These are phyloP conservation scores for Hypoxylon sp. DNA, from an alignment of 2,329 filamentous ascomycete species.

Conservation along the genomic window DNA sequence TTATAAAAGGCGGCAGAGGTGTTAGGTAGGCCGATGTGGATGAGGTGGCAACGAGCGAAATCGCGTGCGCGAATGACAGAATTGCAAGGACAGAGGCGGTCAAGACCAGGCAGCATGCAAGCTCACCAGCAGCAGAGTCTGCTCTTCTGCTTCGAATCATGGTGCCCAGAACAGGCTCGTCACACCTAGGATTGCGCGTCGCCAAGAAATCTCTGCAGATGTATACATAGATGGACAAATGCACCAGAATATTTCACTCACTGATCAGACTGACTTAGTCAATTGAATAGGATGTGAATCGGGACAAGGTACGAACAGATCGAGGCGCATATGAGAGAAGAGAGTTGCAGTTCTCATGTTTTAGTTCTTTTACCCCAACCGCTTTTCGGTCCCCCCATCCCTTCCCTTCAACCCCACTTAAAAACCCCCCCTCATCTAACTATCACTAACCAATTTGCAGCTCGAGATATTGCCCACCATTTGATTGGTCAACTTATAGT, in stretches of 20 bases:
- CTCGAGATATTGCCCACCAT: slow-evolving; percentile 24
- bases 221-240: slow-evolving; percentile 35
- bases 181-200: slow-evolving; percentile 55
- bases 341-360: slow-evolving; percentile 10
- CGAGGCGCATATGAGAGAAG: slow-evolving; percentile 21
- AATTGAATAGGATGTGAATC: not conserved
- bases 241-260: slow-evolving; percentile 28
- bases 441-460: slow-evolving; percentile 28
- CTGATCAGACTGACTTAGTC: slow-evolving; percentile 28
- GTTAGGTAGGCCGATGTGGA: slow-evolving; percentile 16
- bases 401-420: slow-evolving; percentile 18
- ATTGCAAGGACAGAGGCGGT: slow-evolving; percentile 49
- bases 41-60: slow-evolving; percentile 45
- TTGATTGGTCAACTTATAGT: slow-evolving; percentile 37
- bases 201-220: slow-evolving; percentile 52
- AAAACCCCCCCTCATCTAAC: not conserved
- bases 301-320: slow-evolving; percentile 12
- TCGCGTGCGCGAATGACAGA: slow-evolving; percentile 45
- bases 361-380: slow-evolving; percentile 1
- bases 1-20: slow-evolving; percentile 26
- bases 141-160: slow-evolving; percentile 51
- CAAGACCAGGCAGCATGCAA: slow-evolving; percentile 46
- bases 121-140: slow-evolving; percentile 48
- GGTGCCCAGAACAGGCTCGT: slow-evolving; percentile 46
- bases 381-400: slow-evolving; percentile 5